Evolutionary conservation across 805 yeast genomes (phyloP).

Genomic region (Citeromyces matritensis): DNA sequence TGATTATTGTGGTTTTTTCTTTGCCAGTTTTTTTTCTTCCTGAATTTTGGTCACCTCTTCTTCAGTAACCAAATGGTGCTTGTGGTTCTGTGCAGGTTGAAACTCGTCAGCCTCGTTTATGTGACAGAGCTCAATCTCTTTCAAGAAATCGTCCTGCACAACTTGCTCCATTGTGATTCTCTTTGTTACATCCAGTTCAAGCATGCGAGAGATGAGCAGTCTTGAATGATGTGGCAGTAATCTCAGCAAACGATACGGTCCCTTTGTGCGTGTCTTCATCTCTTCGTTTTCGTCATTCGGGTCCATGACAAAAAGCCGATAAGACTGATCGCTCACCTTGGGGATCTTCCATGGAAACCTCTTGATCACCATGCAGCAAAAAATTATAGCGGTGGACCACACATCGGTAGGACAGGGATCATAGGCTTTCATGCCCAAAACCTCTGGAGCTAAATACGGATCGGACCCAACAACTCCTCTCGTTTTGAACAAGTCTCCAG

Average conservation of each 20-base stretch:
- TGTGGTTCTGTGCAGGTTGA: conserved; percentile 6
- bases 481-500: conserved; percentile 43
- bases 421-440: conserved; percentile 37
- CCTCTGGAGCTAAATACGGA: conserved; percentile 93
- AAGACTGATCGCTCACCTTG: conserved; percentile 60
- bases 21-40: conserved; percentile 12
- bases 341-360: conserved; percentile 96
- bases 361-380: conserved; percentile 75
- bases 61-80: conserved; percentile 56
- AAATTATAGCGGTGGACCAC: conserved; percentile 90
- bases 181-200: conserved; percentile 38
- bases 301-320: conserved; percentile 38
- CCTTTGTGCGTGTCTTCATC: conserved; percentile 24
- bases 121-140: conserved; percentile 40
- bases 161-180: conserved; percentile 50
- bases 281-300: conserved; percentile 2
- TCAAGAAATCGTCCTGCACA: conserved; percentile 39
- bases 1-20: conserved; percentile 1
- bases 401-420: conserved; percentile 84
- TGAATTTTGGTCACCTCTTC: conserved; percentile 34
- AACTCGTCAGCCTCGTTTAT: conserved; percentile 8
- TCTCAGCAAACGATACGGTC: conserved; percentile 61
- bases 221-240: conserved; percentile 59
- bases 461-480: conserved; percentile 90
- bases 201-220: conserved; percentile 46